Evolutionary conservation across 2,329 filamentous ascomycete genomes (phyloP), one percentile per base, ranked within the genome.

Genomic region (Sclerotiophoma versabilis): DNA sequence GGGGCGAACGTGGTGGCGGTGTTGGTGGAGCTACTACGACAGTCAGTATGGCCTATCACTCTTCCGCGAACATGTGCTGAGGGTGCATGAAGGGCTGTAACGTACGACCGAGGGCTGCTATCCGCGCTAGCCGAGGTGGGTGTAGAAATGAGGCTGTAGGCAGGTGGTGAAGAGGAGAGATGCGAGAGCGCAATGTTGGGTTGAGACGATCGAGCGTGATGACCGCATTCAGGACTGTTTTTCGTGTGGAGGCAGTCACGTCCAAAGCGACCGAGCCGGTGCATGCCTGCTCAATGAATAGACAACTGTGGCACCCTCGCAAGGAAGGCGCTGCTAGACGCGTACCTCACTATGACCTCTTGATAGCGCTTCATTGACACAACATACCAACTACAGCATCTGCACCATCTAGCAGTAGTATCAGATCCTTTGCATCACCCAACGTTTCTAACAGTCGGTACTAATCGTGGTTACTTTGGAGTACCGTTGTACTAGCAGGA

Each of bases 1-100:
- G 54, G 41, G 11, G 54, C 29, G 47, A 59, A 54, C 58, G 60
- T 59, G 45, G 29, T 62, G 56, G 30, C 38, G 55, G 53, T 51
- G 45, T 29, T 22, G 33, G 43, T 20, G 22, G 19, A 48, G 33
- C 44, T 45, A 41, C 38, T n/a, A 7, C 22, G 25, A 15, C 19
- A 19, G 9, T 45, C 20, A 45, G 45, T 22, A n/a, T 37, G 6
- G 17, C 10, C 19, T 10, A n/a, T 23, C 9, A 19, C 8, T 20
- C 19, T 3, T 23, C n/a, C n/a, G n/a, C n/a, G n/a, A n/a, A n/a
- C n/a, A n/a, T n/a, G n/a, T n/a, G n/a, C n/a, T n/a, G n/a, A n/a
- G n/a, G n/a, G n/a, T n/a, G n/a, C n/a, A n/a, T n/a, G n/a, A n/a
- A n/a, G n/a, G n/a, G 19, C 11, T 5, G 15, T 8, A 19, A 33